A percentile compares a stretch with the other conserved stretches of the same genome.
phyloP scores from a whole-genome alignment of 192 early-diverging fungal species.

The Coemansia aciculifera region DNA sequence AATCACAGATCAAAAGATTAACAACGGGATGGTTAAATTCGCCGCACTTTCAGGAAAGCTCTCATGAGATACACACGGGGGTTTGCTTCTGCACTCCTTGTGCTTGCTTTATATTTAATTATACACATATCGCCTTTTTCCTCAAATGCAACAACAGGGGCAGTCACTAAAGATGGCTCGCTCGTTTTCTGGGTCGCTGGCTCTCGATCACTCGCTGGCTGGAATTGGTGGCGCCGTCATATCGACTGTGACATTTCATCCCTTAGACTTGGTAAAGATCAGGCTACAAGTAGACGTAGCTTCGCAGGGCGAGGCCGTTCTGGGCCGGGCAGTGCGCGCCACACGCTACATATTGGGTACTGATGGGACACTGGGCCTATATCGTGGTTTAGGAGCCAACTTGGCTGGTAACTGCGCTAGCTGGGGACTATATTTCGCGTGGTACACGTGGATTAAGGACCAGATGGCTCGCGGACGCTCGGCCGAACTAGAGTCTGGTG shows the following conservation, averaged over 20 bases:
- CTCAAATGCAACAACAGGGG: constrained; percentile 16
- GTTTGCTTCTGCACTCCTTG: not conserved
- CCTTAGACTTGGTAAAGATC: constrained; percentile 93
- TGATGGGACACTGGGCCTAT: constrained; percentile 74
- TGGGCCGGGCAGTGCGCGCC: constrained; percentile 70
- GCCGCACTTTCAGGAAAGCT: not conserved
- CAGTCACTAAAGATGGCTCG: constrained; percentile 26
- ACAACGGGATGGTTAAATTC: not conserved
- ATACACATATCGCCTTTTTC: not conserved
- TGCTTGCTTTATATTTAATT: not conserved
- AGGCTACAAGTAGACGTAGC: constrained; percentile 80
- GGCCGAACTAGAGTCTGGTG: constrained; percentile 51
- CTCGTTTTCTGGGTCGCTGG: constrained; percentile 49
- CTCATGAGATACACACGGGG: not conserved
- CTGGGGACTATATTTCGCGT: constrained; percentile 98
- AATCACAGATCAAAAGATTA: not conserved
- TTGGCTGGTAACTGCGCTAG: constrained; percentile 86
- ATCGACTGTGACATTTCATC: constrained; percentile 82
- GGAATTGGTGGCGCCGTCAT: constrained; percentile 84
- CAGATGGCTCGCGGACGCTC: constrained; percentile 41
- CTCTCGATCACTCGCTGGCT: constrained; percentile 81
- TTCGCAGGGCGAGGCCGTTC: constrained; percentile 46
- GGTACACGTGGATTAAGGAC: constrained; percentile 64
- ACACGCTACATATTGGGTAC: constrained; percentile 59
- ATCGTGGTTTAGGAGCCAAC: constrained; percentile 89